Evolutionary conservation across 768 basidiomycete genomes (phyloP).

Genomic region (Russula griseocarnosa): DNA sequence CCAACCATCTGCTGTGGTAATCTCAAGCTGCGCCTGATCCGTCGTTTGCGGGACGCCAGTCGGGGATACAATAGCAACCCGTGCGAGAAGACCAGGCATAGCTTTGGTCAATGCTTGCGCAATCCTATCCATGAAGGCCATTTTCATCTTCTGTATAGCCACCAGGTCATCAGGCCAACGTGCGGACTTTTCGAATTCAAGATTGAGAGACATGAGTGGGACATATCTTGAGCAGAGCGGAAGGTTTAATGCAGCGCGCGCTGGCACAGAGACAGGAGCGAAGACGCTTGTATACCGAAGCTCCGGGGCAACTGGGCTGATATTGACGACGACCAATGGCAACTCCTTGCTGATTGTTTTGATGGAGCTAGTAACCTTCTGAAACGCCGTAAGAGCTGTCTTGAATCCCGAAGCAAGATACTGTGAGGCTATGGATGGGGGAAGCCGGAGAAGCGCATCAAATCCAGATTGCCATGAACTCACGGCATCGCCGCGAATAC

Average conservation of each 20-base stretch:
- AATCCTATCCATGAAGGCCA: slow-evolving; percentile 85
- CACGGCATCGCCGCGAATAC: slow-evolving; percentile 49
- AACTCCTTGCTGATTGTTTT: slow-evolving; percentile 68
- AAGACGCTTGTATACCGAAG: slow-evolving; percentile 84
- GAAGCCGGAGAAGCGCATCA: slow-evolving; percentile 56
- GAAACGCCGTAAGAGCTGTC: slow-evolving; percentile 72
- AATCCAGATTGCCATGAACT: slow-evolving; percentile 57
- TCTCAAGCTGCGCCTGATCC: slow-evolving; percentile 70
- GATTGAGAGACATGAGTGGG: slow-evolving; percentile 64
- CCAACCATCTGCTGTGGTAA: slow-evolving; percentile 79
- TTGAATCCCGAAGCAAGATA: slow-evolving; percentile 56
- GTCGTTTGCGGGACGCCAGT: slow-evolving; percentile 49
- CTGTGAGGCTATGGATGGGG: slow-evolving; percentile 47
- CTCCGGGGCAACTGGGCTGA: slow-evolving; percentile 67
- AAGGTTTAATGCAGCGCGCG: slow-evolving; percentile 47
- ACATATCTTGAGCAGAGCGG: slow-evolving; percentile 61
- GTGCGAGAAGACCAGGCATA: slow-evolving; percentile 49
- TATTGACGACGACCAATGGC: slow-evolving; percentile 71
- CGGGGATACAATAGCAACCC: slow-evolving; percentile 55
- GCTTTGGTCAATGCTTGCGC: slow-evolving; percentile 58
- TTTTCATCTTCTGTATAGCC: slow-evolving; percentile 90
- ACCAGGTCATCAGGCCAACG: slow-evolving; percentile 93
- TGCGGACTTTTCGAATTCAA: slow-evolving; percentile 90
- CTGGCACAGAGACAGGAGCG: slow-evolving; percentile 68
- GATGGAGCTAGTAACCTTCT: slow-evolving; percentile 67